Evolutionary conservation across 1,284 basidiomycete genomes (phyloP), one percentile per base, ranked within the genome.

Genomic region (Erythrobasidium hasegawianum): DNA sequence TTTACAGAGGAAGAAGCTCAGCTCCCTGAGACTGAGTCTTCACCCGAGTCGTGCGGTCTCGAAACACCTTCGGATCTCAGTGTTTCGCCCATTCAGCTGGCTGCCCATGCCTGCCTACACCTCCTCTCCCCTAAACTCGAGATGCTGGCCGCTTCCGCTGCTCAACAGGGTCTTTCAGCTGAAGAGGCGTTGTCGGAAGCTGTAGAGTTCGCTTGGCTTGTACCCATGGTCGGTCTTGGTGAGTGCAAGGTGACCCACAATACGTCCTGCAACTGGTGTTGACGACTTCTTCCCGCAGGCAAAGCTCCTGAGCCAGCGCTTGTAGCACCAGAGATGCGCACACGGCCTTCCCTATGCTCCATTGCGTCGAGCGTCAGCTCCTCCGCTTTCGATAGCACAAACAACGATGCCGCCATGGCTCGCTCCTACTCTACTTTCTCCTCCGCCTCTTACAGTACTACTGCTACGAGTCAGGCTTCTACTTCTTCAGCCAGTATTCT

Each of bases 391-490:
- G 41, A 52, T 2, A 56, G 52, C 4, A 47, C 61, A 26, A 24
- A 16, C 38, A 45, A 57, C 29, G 54, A 57, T 27, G 54, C 24
- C 55, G 47, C 45, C 29, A 65, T 65, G 62, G 45, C 49, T 11
- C 55, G 62, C 7, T 65, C 62, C n/a, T 52, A 57, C 22, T 65
- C 62, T 9, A 49, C 55, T 38, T 65, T 65, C 39, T 65, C 62
- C 9, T n/a, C 56, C 33, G 45, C 26, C 16, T 65, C 62, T n/a
- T 43, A 57, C n/a, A 55, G 50, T 2, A 65, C 62, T 7, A n/a
- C 55, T 9, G 62, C 62, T 20, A 49, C 62, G 2, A 55, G 50
- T 2, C 20, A 52, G 14, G 62, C 62, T 8, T 65, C 62, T 10
- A 57, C 55, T 16, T 39, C 29, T 2, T 47, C 43, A 24, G n/a